These are phyloP conservation scores for Trichoderma sp. DNA, from an alignment of 2,329 filamentous ascomycete species.

Conservation along the genomic window DNA sequence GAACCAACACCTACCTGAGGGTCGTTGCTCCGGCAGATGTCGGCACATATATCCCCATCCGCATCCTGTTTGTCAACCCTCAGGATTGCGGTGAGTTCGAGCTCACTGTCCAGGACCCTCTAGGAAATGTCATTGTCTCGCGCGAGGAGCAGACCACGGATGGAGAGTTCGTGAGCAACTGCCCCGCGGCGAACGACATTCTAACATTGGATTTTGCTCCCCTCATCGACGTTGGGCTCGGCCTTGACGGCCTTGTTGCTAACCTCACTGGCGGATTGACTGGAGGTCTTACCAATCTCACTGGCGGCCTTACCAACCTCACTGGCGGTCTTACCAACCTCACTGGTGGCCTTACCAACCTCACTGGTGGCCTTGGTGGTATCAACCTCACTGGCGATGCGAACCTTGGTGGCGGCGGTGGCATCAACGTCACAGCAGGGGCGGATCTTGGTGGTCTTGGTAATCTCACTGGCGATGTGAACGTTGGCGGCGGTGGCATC, in stretches of 20 bases:
- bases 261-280: too few species aligned
- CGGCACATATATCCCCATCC: slow-evolving; percentile 10
- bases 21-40: background rate
- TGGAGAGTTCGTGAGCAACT: background rate
- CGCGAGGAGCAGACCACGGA: background rate
- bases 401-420: background rate
- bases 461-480: background rate
- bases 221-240: background rate
- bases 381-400: background rate
- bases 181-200: background rate
- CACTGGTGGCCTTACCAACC: background rate
- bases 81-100: slow-evolving; percentile 7
- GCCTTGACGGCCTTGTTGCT: background rate
- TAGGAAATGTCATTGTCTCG: background rate
- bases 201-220: background rate
- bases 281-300: background rate
- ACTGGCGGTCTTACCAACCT: background rate
- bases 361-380: background rate
- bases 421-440: background rate
- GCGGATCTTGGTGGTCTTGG: background rate
- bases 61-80: slow-evolving; percentile 4
- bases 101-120: background rate
- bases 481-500: background rate
- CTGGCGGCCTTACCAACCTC: background rate
- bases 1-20: background rate